Evolutionary conservation across 1,284 basidiomycete genomes (phyloP).

Genomic region (Pterulicium gracile): DNA sequence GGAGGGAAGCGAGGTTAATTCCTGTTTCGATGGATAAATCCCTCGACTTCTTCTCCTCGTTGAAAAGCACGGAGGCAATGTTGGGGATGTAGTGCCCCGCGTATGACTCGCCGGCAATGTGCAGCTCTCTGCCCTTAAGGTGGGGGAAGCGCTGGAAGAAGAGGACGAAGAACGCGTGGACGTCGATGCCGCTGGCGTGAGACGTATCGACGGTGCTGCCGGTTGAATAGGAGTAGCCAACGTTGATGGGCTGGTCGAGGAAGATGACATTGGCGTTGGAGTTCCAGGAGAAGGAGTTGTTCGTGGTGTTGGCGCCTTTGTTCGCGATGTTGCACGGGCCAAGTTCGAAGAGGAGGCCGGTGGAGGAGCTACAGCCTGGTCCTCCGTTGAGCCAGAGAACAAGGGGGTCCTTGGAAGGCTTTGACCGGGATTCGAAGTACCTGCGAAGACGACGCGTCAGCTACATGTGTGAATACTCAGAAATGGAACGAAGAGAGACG

Average conservation of each 20-base stretch:
- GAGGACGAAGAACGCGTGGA: conserved; percentile 84
- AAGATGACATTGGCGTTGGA: conserved; percentile 34
- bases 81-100: conserved; percentile 78
- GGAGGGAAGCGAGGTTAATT: conserved; percentile 70
- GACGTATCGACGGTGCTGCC: conserved; percentile 62
- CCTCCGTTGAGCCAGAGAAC: conserved; percentile 60
- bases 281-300: conserved; percentile 77
- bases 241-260: conserved; percentile 57
- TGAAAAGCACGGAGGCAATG: conserved; percentile 67
- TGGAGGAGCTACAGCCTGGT: conserved; percentile 69
- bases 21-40: conserved; percentile 28
- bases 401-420: neutral
- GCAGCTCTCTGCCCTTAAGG: conserved; percentile 51
- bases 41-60: conserved; percentile 52
- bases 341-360: conserved; percentile 78
- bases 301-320: conserved; percentile 56
- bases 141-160: conserved; percentile 51
- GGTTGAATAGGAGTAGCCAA: conserved; percentile 82
- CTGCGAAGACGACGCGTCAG: conserved; percentile 15
- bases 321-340: conserved; percentile 73
- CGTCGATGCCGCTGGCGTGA: conserved; percentile 71
- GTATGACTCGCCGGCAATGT: conserved; percentile 71
- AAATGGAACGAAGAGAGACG: conserved; percentile 13
- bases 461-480: neutral
- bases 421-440: conserved; percentile 11